Base-by-base conservation (phyloP, 768 basidiomycete genomes). In the Termitomyces sp. region DNA sequence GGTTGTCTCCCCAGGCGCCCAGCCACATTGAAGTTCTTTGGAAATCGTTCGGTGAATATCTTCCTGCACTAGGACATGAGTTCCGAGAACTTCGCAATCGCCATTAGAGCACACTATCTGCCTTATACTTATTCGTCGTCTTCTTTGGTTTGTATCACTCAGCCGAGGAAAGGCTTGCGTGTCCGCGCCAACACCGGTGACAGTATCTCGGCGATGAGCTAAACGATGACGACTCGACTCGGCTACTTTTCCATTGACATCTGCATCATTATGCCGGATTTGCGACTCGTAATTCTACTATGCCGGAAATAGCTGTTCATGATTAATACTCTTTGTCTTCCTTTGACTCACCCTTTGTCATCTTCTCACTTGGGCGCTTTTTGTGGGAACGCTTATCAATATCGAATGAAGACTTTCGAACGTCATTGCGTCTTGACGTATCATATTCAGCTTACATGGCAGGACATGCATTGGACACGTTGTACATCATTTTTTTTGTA, bases 41-140 rank as follows among this genome's bases (percentile, higher is more conserved):
- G 41, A 55, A 40, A 46, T 26, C 47, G 33, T 8, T 47, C 51
- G 60, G 56, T 30, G 52, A 40, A 55, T 30, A 5, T 52, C 52
- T 44, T 49, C 6, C 44, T 41, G 30, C 47, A 14, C 51, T 61
- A 43, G 56, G 60, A 28, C 20, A 16, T n/a, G 36, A 23, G 9
- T 49, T n/a, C 58, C 55, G 58, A 52, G 58, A 56, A 59, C 47
- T 32, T 56, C 61, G 61, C 54, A 56, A 33, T 50, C n/a, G 50
- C 54, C 35, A 53, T 55, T 55, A 49, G 41, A 58, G 33, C 28
- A 56, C 20, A 10, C 28, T 33, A 20, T 26, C 20, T 46, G 20
- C 33, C 40, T 51, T 58, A 14, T 9, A 35, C 50, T 46, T 51
- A 10, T 28, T 51, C 18, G 18, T 47, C 30, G 20, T 40, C 26